Percentiles rank a stretch among this genome's conserved stretches.
These are phyloP conservation scores for Parasarocladium wereldwijsianum DNA, from an alignment of 2,329 filamentous ascomycete genomes.

Conservation along the genomic window DNA sequence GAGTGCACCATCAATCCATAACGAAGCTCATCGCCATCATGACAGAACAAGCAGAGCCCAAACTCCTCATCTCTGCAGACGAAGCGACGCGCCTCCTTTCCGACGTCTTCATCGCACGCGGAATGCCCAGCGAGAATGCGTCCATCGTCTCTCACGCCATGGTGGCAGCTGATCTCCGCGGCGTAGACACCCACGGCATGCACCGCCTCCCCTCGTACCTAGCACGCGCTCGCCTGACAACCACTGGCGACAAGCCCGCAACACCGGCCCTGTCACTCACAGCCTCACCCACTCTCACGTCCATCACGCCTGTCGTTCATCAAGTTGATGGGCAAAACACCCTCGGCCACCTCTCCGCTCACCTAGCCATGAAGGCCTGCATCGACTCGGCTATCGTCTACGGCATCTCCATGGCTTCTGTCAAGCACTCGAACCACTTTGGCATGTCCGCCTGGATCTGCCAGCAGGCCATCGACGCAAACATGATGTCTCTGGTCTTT, in stretches of 20 bases:
- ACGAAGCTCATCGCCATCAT: no score
- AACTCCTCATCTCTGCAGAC: constrained; percentile 19
- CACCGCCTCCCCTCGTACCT: constrained; percentile 70
- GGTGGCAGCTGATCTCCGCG: constrained; percentile 60
- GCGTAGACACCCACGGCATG: constrained; percentile 64
- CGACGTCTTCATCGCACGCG: constrained; percentile 43
- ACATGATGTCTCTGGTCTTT: constrained; percentile 57
- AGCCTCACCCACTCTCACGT: constrained; percentile 40
- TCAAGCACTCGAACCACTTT: constrained; percentile 70
- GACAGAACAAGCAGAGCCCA: constrained; percentile 8
- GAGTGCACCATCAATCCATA: no score
- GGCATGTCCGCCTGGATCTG: constrained; percentile 75
- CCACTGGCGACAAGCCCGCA: no score
- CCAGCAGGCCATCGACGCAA: constrained; percentile 58
- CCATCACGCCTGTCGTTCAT: constrained; percentile 56
- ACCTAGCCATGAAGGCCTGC: constrained; percentile 49
- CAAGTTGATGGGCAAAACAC: constrained; percentile 54
- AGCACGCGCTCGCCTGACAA: constrained; percentile 53
- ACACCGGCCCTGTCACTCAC: constrained; percentile 50
- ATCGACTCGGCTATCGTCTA: constrained; percentile 48
- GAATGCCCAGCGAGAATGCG: constrained; percentile 44
- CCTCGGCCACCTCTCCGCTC: constrained; percentile 62
- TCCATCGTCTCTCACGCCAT: constrained; percentile 51
- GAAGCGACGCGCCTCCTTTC: constrained; percentile 33
- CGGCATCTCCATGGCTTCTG: constrained; percentile 62